phyloP scores from a whole-genome alignment of 345 rosid species.

The Luvunga scandens region DNA sequence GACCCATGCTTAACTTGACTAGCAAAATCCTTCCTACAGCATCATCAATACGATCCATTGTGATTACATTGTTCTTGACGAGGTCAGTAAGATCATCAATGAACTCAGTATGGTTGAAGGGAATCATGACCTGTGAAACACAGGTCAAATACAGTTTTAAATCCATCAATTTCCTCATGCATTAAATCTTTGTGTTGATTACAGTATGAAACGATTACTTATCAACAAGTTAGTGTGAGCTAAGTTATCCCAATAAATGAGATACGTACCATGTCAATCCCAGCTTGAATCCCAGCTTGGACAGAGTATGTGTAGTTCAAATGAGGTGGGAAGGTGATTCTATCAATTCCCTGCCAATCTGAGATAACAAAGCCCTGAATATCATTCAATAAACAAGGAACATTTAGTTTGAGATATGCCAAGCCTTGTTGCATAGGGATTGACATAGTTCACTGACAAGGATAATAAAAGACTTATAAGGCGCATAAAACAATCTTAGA shows the following conservation, averaged over 20 bases:
- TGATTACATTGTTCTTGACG: constrained; percentile 55
- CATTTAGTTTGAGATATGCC: constrained; percentile 15
- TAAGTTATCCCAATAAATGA: constrained; percentile 8
- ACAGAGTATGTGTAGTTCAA: no score
- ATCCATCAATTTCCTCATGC: neutral
- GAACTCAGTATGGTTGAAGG: constrained; percentile 67
- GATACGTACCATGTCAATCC: constrained; percentile 1
- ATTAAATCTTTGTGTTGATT: neutral
- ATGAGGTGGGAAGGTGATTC: no score
- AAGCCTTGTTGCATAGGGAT: neutral
- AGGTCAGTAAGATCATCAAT: constrained; percentile 61
- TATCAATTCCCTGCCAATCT: no score
- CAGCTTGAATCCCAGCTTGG: no score
- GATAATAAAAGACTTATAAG: neutral
- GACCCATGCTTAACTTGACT: constrained; percentile 87
- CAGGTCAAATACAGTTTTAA: neutral
- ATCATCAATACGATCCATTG: constrained; percentile 85
- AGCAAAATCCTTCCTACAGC: constrained; percentile 78
- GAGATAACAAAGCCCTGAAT: neutral
- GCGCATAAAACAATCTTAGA: neutral
- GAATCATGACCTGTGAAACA: constrained; percentile 82
- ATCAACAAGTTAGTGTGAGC: neutral
- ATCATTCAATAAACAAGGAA: constrained; percentile 14
- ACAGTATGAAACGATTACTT: neutral
- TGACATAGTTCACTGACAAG: neutral